A percentile compares a stretch with the other conserved stretches of the same genome.
Conservation (phyloP, 495 filamentous ascomycete genomes). For the Annulohypoxylon nitens region DNA sequence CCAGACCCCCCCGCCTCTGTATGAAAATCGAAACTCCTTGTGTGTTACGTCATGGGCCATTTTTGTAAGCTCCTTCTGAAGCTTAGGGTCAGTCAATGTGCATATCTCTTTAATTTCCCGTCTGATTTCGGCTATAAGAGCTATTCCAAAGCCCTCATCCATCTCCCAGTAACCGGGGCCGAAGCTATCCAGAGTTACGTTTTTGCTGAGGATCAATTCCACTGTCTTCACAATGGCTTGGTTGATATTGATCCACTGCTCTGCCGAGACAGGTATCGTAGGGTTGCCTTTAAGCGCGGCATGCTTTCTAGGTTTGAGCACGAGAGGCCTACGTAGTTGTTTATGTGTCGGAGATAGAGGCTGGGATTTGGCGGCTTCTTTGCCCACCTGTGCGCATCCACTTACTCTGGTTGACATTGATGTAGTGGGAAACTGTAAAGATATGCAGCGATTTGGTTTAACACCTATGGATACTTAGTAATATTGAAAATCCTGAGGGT, state of each 20-base stretch:
- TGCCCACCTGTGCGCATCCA: not conserved
- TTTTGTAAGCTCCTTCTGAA: conserved; percentile 14
- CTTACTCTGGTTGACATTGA: not conserved
- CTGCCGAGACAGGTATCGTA: conserved; percentile 1
- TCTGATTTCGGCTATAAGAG: conserved; percentile 31
- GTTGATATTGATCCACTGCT: conserved; percentile 37
- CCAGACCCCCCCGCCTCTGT: conserved; percentile 23
- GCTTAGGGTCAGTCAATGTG: conserved; percentile 21
- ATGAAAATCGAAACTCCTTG: conserved; percentile 22
- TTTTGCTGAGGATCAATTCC: conserved; percentile 14
- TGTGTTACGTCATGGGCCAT: conserved; percentile 23
- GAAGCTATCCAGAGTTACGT: conserved; percentile 23
- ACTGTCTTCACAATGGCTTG: conserved; percentile 35
- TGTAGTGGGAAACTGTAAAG: not conserved
- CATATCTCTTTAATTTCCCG: conserved; percentile 23
- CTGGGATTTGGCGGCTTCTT: not conserved
- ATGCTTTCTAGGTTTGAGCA: conserved; percentile 24
- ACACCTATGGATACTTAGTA: no score
- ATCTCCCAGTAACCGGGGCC: conserved; percentile 33
- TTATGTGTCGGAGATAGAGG: not conserved
- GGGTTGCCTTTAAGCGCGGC: conserved; percentile 17
- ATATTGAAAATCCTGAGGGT: not conserved
- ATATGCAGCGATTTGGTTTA: not conserved
- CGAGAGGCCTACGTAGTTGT: not conserved
- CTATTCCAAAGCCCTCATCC: conserved; percentile 27